Base-by-base conservation (phyloP, 2,329 filamentous ascomycete species). In the Fusarium neocosmosporiellum region DNA sequence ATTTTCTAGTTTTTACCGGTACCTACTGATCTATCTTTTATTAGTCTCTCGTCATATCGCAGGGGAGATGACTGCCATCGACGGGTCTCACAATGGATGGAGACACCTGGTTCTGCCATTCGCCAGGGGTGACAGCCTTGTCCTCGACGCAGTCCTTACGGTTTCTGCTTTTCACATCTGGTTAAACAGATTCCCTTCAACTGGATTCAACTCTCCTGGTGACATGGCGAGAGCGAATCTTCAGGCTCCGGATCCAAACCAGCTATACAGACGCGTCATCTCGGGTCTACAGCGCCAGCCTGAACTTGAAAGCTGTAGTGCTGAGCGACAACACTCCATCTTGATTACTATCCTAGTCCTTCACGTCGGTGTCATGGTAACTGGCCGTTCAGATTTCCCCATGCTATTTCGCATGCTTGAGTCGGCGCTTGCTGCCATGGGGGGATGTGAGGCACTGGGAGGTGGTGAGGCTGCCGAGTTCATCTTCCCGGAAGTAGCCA, bases 71-170 rank as follows among this genome's bases (percentile, higher is more conserved):
- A 72, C 74, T 1, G 71, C 71, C 10, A 46, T 77, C 22, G 74
- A 77, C 18, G 74, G 73, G n/a, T 33, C 39, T 16, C 67, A 75
- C 53, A 77, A 77, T 29, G 66, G 70, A 22, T 77, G 73, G 73
- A 70, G 74, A 6, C 63, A 70, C 34, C 54, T 75, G 2, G 61
- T 77, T 1, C 73, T 75, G 1, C 73, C 73, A 7, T 64, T 77
- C 36, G 74, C 74, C 5, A 65, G 63, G 18, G 41, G 59, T 2
- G 65, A 75, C 24, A 41, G 62, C 1, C 59, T 75, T 5, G 67
- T 73, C 13, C 27, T 67, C 16, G 59, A 62, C 4, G 62, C 66
- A 9, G 64, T 73, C 4, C 57, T 70, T 10, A 59, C 71, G 2
- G 69, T 60, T n/a, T 61, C 65, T 10, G 50, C 64, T 0, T 73